phyloP scores from a whole-genome alignment of 257 asterid species.

The Euphrasia confusa region DNA sequence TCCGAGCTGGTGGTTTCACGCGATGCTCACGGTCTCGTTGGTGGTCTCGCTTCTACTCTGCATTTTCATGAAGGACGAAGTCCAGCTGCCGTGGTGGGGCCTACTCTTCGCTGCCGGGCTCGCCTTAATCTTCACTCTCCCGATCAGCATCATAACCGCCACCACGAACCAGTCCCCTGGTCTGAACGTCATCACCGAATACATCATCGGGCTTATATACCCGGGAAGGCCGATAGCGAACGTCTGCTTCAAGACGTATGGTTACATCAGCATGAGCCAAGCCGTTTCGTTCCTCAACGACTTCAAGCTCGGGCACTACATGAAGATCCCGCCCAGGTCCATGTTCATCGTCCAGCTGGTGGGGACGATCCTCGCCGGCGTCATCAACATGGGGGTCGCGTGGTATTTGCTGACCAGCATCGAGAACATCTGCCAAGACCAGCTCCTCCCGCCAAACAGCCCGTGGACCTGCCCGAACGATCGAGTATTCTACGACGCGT shows the following conservation, averaged over 20 bases:
- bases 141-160: conserved; percentile 65
- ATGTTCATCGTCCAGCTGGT: conserved; percentile 58
- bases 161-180: conserved; percentile 49
- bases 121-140: conserved; percentile 58
- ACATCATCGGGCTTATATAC: not conserved
- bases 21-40: conserved; percentile 36
- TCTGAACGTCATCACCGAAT: not conserved
- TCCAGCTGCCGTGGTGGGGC: conserved; percentile 90
- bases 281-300: conserved; percentile 58
- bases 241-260: conserved; percentile 37
- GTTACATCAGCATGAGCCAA: conserved; percentile 61
- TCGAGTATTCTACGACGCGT: not conserved
- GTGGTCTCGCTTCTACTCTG: conserved; percentile 47
- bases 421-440: conserved; percentile 3
- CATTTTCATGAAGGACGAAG: conserved; percentile 49
- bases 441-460: not conserved
- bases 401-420: conserved; percentile 9
- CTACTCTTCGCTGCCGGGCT: conserved; percentile 41
- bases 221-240: not conserved
- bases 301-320: conserved; percentile 69
- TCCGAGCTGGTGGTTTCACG: conserved; percentile 72
- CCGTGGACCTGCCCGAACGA: conserved; percentile 4
- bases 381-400: not conserved
- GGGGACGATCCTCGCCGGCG: not conserved
- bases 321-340: conserved; percentile 67